Percentiles rank a stretch among this genome's conserved stretches.
These are phyloP conservation scores for Malus hybrid DNA, from an alignment of 331 rosid species.

Conservation along the genomic window DNA sequence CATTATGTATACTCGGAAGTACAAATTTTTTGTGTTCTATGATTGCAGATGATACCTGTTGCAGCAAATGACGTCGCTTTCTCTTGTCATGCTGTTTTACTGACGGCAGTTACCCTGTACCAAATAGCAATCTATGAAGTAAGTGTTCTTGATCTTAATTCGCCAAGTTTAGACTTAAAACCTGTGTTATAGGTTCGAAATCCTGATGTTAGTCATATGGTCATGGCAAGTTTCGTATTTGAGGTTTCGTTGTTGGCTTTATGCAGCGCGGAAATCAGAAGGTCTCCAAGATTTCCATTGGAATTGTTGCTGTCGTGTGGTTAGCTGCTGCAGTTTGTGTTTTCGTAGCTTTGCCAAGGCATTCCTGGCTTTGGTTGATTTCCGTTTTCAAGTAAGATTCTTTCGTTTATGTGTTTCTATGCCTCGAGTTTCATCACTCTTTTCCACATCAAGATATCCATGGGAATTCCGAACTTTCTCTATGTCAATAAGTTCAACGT, in stretches of 20 bases:
- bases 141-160: slow-evolving; percentile 1
- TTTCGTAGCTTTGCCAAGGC: slow-evolving; percentile 54
- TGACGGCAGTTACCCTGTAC: slow-evolving; percentile 60
- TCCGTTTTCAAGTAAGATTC: slow-evolving; percentile 53
- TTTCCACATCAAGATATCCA: no score
- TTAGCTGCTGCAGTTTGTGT: slow-evolving; percentile 63
- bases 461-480: not conserved
- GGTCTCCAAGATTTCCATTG: slow-evolving; percentile 45
- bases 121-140: slow-evolving; percentile 79
- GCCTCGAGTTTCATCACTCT: not conserved
- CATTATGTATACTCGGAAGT: not conserved
- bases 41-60: slow-evolving; percentile 85
- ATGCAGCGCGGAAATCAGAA: slow-evolving; percentile 70
- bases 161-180: not conserved
- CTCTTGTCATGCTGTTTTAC: slow-evolving; percentile 76
- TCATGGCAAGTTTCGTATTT: not conserved
- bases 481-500: no score
- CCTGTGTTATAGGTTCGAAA: not conserved
- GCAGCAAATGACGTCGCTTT: slow-evolving; percentile 95
- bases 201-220: not conserved
- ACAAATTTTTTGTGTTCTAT: not conserved
- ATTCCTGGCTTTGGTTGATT: slow-evolving; percentile 84
- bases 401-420: not conserved
- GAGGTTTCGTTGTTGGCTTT: not conserved
- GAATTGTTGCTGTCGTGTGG: slow-evolving; percentile 56